phyloP scores from a whole-genome alignment of 1,284 basidiomycete species.

The Papiliotrema terrestris region DNA sequence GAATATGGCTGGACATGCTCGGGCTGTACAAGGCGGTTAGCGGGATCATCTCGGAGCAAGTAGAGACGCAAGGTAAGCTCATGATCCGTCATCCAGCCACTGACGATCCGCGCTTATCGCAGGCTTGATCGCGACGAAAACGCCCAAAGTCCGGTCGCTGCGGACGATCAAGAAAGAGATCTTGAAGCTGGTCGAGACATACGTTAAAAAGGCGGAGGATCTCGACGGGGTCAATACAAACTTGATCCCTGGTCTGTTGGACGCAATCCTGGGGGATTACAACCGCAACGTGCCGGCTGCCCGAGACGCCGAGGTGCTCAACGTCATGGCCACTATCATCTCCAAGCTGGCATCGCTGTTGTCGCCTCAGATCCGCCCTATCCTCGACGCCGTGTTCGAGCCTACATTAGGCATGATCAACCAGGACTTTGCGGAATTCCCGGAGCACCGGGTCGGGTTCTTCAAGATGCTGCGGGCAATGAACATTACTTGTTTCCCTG shows the following conservation, averaged over 20 bases:
- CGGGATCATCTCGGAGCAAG: constrained; percentile 93
- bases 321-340: constrained; percentile 97
- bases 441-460: constrained; percentile 96
- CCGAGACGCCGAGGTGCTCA: constrained; percentile 94
- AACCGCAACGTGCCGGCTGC: constrained; percentile 90
- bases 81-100: constrained; percentile 1
- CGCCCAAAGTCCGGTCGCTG: constrained; percentile 90
- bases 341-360: constrained; percentile 73
- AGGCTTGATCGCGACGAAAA: constrained; percentile 94
- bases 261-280: constrained; percentile 97
- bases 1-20: constrained; percentile 97
- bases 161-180: constrained; percentile 99
- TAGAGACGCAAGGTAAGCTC: constrained; percentile 72
- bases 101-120: constrained; percentile 6
- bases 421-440: constrained; percentile 96
- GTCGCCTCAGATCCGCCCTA: constrained; percentile 92
- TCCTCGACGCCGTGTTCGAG: constrained; percentile 96
- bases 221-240: constrained; percentile 85
- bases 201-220: constrained; percentile 95
- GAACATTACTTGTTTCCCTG: constrained; percentile 93
- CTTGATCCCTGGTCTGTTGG: constrained; percentile 92
- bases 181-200: constrained; percentile 93
- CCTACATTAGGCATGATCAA: constrained; percentile 99
- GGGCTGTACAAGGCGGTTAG: constrained; percentile 97
- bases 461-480: constrained; percentile 94